A percentile compares a stretch with the other conserved stretches of the same genome.
Evolutionary conservation across 2,329 filamentous ascomycete genomes (phyloP).

Genomic region (Ascochyta koolunga): DNA sequence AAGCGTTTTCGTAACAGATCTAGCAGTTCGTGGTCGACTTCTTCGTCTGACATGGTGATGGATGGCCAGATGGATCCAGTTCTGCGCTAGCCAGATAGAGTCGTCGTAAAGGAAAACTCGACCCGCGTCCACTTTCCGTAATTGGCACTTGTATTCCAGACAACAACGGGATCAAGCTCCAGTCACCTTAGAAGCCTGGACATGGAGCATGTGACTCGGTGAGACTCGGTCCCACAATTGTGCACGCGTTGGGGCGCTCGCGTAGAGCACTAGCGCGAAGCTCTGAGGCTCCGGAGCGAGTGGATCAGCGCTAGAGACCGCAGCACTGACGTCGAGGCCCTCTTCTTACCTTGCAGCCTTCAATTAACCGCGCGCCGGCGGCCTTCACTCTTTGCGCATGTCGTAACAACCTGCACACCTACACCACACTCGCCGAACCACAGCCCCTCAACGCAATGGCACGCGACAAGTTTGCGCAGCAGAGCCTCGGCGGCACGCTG

Average conservation of each 20-base stretch:
- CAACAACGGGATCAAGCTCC: neutral
- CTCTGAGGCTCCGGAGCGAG: conserved; percentile 28
- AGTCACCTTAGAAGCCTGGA: neutral
- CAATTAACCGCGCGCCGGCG: conserved; percentile 15
- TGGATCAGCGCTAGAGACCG: conserved; percentile 22
- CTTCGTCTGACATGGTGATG: conserved; percentile 81
- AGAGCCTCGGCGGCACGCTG: conserved; percentile 66
- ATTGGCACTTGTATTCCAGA: neutral
- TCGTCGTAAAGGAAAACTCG: neutral
- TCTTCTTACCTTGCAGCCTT: conserved; percentile 26
- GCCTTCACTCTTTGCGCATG: conserved; percentile 22
- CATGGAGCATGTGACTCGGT: conserved; percentile 13
- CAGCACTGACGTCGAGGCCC: conserved; percentile 31
- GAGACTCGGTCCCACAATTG: conserved; percentile 12
- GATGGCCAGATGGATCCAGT: neutral
- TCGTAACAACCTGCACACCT: conserved; percentile 20
- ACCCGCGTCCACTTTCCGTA: neutral
- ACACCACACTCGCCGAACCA: conserved; percentile 9
- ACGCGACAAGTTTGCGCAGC: conserved; percentile 58
- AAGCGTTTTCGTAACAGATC: conserved; percentile 84
- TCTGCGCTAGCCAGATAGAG: neutral
- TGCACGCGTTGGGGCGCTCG: conserved; percentile 26
- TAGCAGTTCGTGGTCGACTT: conserved; percentile 85
- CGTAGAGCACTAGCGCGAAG: conserved; percentile 27
- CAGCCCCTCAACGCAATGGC: conserved; percentile 46